phyloP scores from a whole-genome alignment of 1,139 yeast genomes.

The Pichia sp. region DNA sequence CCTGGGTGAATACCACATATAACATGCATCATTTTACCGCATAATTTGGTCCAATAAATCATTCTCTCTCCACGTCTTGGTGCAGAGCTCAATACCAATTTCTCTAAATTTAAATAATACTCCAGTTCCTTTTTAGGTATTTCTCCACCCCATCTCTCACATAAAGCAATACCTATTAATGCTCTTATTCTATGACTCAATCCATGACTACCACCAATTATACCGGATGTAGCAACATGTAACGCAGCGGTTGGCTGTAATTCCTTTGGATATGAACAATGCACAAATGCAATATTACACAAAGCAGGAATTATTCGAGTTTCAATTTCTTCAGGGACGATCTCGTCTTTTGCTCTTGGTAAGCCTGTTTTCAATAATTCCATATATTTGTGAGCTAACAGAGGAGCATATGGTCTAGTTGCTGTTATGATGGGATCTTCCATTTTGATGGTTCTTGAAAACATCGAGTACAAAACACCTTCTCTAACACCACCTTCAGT shows the following conservation, averaged over 20 bases:
- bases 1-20: constrained; percentile 72
- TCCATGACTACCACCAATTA: constrained; percentile 63
- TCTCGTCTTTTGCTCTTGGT: constrained; percentile 29
- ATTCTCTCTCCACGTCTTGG: constrained; percentile 36
- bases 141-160: constrained; percentile 73
- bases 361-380: constrained; percentile 42
- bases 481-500: constrained; percentile 69
- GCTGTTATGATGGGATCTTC: constrained; percentile 61
- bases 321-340: constrained; percentile 48
- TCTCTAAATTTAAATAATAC: constrained; percentile 35
- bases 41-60: constrained; percentile 58
- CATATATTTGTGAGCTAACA: constrained; percentile 44
- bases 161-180: constrained; percentile 54
- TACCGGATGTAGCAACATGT: constrained; percentile 58
- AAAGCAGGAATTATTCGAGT: constrained; percentile 55
- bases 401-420: constrained; percentile 57
- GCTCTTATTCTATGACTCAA: constrained; percentile 59
- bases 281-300: constrained; percentile 61
- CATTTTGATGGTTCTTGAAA: constrained; percentile 43
- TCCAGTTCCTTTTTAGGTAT: constrained; percentile 44
- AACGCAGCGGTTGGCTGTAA: constrained; percentile 63
- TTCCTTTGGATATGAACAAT: constrained; percentile 63
- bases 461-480: constrained; percentile 53
- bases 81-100: constrained; percentile 37
- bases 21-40: constrained; percentile 62